Percentiles rank a stretch among this genome's conserved stretches.
phyloP scores from a whole-genome alignment of 2,329 filamentous ascomycete genomes.

The Cryphonectria japonica region DNA sequence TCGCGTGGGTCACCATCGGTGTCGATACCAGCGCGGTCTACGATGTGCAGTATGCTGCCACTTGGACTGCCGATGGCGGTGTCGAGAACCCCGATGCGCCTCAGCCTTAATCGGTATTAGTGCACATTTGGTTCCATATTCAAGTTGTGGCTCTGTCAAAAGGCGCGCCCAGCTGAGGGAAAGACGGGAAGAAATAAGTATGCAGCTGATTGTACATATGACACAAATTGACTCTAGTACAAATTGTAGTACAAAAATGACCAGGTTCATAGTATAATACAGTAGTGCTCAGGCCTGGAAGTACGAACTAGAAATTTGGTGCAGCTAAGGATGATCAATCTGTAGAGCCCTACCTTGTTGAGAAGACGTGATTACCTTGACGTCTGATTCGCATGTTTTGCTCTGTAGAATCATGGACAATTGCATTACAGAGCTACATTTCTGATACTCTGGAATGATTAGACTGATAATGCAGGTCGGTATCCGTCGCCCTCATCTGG shows the following conservation, averaged over 20 bases:
- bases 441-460: background rate
- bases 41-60: constrained; percentile 11
- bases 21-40: constrained; percentile 7
- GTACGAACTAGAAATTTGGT: too few species aligned
- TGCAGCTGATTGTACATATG: background rate
- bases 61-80: constrained; percentile 14
- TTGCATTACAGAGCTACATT: background rate
- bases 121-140: background rate
- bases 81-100: constrained; percentile 14
- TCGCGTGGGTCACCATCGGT: constrained; percentile 52
- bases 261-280: background rate
- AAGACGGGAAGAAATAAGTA: background rate
- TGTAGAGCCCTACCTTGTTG: background rate
- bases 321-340: too few species aligned
- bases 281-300: background rate
- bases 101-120: background rate
- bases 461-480: background rate
- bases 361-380: background rate
- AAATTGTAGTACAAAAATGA: background rate
- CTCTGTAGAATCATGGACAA: background rate
- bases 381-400: background rate
- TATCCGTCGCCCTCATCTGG: background rate
- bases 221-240: background rate
- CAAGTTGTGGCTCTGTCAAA: background rate
- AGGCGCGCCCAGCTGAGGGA: too few species aligned